Percentiles rank a stretch among this genome's conserved stretches.
phyloP scores from a whole-genome alignment of 208 protist species.

The Leishmania tropica region DNA sequence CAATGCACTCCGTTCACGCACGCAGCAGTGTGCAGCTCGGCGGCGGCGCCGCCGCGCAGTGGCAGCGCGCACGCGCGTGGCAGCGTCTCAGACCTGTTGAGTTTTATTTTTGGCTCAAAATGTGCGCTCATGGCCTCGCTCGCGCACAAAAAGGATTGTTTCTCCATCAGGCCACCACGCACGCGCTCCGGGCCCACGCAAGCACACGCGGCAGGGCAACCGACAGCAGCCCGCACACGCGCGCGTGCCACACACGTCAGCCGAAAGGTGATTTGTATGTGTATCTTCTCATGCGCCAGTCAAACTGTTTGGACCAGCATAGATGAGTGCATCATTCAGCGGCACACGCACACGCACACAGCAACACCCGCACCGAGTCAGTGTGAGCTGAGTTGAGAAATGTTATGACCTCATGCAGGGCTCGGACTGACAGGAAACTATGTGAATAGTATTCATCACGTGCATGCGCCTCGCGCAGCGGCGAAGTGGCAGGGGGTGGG shows the following conservation, averaged over 20 bases:
- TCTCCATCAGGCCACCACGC: conserved; percentile 16
- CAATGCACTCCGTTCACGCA: conserved; percentile 23
- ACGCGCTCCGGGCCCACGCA: too few species aligned
- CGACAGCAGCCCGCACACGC: background rate
- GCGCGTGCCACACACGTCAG: conserved; percentile 8
- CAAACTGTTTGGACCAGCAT: conserved; percentile 36
- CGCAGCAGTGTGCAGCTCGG: background rate
- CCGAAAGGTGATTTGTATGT: conserved; percentile 35
- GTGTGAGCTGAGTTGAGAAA: conserved; percentile 8
- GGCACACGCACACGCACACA: background rate
- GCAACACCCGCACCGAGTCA: background rate
- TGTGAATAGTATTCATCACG: conserved; percentile 18
- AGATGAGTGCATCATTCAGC: conserved; percentile 28
- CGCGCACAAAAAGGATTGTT: conserved; percentile 20
- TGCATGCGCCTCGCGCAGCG: background rate
- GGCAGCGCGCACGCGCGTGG: too few species aligned
- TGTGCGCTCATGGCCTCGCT: conserved; percentile 31
- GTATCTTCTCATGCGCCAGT: conserved; percentile 28
- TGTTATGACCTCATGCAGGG: conserved; percentile 8
- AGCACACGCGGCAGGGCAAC: background rate
- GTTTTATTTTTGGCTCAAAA: conserved; percentile 32
- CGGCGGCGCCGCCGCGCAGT: too few species aligned
- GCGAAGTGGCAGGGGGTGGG: background rate
- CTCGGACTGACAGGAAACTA: conserved; percentile 25
- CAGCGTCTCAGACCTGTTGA: conserved; percentile 29